These are phyloP conservation scores for Meyerozyma elateridarum DNA, from an alignment of 1,139 yeast species.

Conservation along the genomic window DNA sequence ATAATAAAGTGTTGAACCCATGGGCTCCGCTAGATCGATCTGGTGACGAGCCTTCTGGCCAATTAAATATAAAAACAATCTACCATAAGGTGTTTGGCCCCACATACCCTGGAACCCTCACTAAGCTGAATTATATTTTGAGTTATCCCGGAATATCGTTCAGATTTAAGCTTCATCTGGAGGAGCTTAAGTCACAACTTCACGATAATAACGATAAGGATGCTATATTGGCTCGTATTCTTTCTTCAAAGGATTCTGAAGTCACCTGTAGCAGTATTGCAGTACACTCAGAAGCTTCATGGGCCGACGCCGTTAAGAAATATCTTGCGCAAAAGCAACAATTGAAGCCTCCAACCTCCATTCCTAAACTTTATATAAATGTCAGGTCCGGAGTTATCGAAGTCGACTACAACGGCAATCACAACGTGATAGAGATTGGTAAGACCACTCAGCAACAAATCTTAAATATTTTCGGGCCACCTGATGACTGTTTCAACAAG, in stretches of 20 bases:
- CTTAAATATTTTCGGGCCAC: constrained; percentile 47
- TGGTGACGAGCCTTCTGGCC: constrained; percentile 5
- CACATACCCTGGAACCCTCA: constrained; percentile 50
- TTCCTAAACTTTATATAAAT: constrained; percentile 10
- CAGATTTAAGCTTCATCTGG: constrained; percentile 28
- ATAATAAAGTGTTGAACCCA: constrained; percentile 17
- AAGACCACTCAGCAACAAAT: constrained; percentile 48
- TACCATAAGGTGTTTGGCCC: constrained; percentile 62
- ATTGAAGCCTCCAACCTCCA: constrained; percentile 4
- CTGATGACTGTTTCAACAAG: constrained; percentile 49
- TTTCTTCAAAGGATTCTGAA: constrained; percentile 27
- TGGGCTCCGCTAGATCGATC: constrained; percentile 9
- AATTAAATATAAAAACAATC: constrained; percentile 32
- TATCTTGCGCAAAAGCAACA: not conserved
- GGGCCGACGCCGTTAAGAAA: constrained; percentile 19
- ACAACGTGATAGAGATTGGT: constrained; percentile 23
- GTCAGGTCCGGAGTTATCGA: constrained; percentile 12
- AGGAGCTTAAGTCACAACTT: constrained; percentile 16
- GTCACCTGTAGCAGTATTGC: constrained; percentile 33
- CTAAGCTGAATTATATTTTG: constrained; percentile 28
- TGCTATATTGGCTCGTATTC: constrained; percentile 25
- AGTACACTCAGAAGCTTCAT: constrained; percentile 30
- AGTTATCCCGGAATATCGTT: constrained; percentile 56
- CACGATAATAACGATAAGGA: constrained; percentile 13
- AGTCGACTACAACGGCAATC: constrained; percentile 9